Conservation (phyloP, 1,139 yeast species). For the Geotrichum cucujoidarum region DNA sequence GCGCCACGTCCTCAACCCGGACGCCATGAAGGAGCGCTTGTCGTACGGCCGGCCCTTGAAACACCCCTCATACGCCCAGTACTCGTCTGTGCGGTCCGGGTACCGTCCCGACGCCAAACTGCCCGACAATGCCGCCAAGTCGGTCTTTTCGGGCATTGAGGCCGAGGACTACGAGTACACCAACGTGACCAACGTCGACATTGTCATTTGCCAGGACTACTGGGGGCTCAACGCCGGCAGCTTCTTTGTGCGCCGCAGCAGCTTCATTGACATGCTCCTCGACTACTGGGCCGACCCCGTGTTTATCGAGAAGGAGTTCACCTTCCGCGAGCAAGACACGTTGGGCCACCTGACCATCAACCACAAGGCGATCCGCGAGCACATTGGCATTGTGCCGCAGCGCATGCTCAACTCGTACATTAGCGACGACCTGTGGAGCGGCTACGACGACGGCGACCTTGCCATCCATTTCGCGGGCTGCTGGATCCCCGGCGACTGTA, state of each 20-base stretch:
- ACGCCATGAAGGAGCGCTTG: slow-evolving; percentile 21
- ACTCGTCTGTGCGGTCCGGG: slow-evolving; percentile 17
- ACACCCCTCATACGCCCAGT: slow-evolving; percentile 9
- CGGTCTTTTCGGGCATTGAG: slow-evolving; percentile 2
- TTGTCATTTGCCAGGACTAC: slow-evolving; percentile 26
- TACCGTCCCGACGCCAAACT: slow-evolving; percentile 1
- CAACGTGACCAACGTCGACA: slow-evolving; percentile 21
- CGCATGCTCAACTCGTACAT: slow-evolving; percentile 26
- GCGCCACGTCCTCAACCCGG: slow-evolving; percentile 24
- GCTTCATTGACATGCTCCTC: slow-evolving; percentile 24
- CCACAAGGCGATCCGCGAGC: slow-evolving; percentile 23
- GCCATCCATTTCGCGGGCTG: slow-evolving; percentile 22
- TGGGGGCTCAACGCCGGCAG: slow-evolving; percentile 29
- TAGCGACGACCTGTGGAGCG: slow-evolving; percentile 15
- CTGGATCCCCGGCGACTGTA: slow-evolving; percentile 19
- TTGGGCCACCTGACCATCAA: slow-evolving; percentile 14
- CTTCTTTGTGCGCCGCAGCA: slow-evolving; percentile 26
- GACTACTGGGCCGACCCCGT: slow-evolving; percentile 27
- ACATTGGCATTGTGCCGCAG: slow-evolving; percentile 27
- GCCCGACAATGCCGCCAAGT: slow-evolving; percentile 1
- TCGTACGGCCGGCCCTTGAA: slow-evolving; percentile 20
- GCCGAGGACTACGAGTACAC: slow-evolving; percentile 8
- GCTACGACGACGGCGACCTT: slow-evolving; percentile 17
- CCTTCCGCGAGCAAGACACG: slow-evolving; percentile 26
- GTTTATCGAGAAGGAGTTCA: slow-evolving; percentile 19